Evolutionary conservation across 768 basidiomycete species (phyloP).

Genomic region (Phlegmacium glaucopus): DNA sequence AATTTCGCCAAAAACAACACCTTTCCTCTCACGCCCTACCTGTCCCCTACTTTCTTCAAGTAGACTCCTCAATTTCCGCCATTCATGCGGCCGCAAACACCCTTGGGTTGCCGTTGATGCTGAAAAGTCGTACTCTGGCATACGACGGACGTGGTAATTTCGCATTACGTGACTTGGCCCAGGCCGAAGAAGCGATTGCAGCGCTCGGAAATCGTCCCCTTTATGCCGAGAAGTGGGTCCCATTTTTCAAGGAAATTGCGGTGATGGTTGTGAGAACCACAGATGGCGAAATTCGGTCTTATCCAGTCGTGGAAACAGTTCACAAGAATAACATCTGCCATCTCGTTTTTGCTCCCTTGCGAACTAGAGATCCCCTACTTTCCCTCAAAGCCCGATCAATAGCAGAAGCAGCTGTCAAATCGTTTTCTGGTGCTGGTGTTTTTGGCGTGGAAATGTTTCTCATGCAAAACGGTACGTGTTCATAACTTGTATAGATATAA

Average conservation of each 20-base stretch:
- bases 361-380: conserved; percentile 54
- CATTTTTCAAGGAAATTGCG: conserved; percentile 86
- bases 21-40: conserved; percentile 60
- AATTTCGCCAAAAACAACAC: conserved; percentile 74
- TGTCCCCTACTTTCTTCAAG: conserved; percentile 57
- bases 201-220: conserved; percentile 65
- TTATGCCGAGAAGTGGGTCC: conserved; percentile 94
- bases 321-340: conserved; percentile 94
- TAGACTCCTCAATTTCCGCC: conserved; percentile 52
- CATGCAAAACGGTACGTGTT: conserved; percentile 71
- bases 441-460: conserved; percentile 99
- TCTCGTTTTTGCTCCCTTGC: conserved; percentile 85
- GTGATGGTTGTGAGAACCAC: conserved; percentile 93
- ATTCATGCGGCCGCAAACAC: conserved; percentile 47
- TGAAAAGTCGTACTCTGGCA: conserved; percentile 92
- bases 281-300: conserved; percentile 71
- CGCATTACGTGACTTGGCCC: conserved; percentile 53
- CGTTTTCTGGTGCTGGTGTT: conserved; percentile 84
- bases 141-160: conserved; percentile 97
- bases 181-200: conserved; percentile 48
- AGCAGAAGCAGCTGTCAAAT: conserved; percentile 78
- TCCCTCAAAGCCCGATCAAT: conserved; percentile 58
- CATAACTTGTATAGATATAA: background rate
- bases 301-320: conserved; percentile 92
- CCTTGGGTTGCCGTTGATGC: conserved; percentile 88